Conservation (phyloP, 2,329 filamentous ascomycete species). For the Arthrobotrys sinensis region DNA sequence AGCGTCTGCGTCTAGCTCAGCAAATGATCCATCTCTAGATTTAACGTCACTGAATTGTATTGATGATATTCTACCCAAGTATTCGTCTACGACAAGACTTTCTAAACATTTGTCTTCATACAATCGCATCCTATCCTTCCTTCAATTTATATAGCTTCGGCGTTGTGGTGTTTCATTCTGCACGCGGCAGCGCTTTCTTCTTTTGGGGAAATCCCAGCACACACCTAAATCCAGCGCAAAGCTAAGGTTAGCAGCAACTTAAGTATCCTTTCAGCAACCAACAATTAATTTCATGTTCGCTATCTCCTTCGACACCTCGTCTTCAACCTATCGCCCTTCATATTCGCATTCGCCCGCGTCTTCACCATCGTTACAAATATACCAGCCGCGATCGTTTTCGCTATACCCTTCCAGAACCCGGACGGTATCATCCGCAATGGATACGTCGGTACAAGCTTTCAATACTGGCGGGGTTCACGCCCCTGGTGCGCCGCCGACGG, state of each 20-base stretch:
- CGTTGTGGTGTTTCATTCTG: conserved; percentile 26
- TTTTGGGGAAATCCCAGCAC: conserved; percentile 28
- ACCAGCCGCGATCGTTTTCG: background rate
- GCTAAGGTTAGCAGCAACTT: background rate
- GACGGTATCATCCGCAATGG: conserved; percentile 27
- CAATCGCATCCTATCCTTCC: background rate
- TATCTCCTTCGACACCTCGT: conserved; percentile 59
- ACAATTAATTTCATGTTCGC: conserved; percentile 39
- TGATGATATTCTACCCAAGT: too few relatives aligned
- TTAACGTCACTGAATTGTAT: background rate
- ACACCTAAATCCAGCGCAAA: conserved; percentile 5
- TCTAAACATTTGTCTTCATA: background rate
- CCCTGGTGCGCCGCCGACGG: conserved; percentile 52
- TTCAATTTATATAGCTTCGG: conserved; percentile 6
- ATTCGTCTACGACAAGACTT: background rate
- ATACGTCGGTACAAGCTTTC: conserved; percentile 49
- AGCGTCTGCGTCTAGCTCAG: background rate
- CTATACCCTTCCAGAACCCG: background rate
- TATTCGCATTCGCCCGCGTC: conserved; percentile 10
- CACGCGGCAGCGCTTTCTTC: conserved; percentile 29
- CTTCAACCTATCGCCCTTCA: conserved; percentile 55
- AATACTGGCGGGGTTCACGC: conserved; percentile 48
- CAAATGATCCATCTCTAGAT: too few relatives aligned
- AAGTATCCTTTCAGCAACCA: conserved; percentile 5
- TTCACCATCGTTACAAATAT: background rate